Percentiles rank a stretch among this genome's conserved stretches.
These are phyloP conservation scores for Elongisporangium undulatum DNA, from an alignment of 352 stramenopile genomes.

Conservation along the genomic window DNA sequence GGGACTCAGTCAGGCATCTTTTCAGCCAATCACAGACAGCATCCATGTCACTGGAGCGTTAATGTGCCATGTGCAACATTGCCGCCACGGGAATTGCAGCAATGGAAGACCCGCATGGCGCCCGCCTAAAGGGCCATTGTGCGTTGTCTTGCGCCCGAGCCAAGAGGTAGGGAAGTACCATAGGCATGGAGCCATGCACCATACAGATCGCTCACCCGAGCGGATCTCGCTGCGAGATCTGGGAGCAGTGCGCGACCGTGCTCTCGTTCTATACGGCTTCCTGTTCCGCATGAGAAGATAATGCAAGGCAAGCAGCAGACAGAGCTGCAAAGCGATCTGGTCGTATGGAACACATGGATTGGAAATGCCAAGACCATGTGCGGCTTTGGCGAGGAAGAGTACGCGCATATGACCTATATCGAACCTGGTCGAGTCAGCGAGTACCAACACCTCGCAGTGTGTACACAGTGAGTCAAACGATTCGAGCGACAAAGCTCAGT, in stretches of 20 bases:
- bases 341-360: slow-evolving; percentile 94
- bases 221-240: slow-evolving; percentile 68
- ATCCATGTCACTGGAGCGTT: no score
- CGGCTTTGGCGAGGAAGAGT: slow-evolving; percentile 95
- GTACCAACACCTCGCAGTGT: slow-evolving; percentile 54
- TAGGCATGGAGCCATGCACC: slow-evolving; percentile 34
- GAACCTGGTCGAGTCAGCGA: slow-evolving; percentile 89
- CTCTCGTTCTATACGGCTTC: slow-evolving; percentile 52
- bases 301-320: slow-evolving; percentile 27
- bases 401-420: slow-evolving; percentile 94
- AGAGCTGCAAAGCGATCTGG: slow-evolving; percentile 54
- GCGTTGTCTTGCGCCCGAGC: no score
- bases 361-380: slow-evolving; percentile 91
- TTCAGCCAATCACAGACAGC: background rate
- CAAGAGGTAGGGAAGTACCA: no score
- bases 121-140: no score
- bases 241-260: slow-evolving; percentile 85
- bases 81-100: no score
- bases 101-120: no score
- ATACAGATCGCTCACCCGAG: slow-evolving; percentile 62
- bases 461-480: slow-evolving; percentile 63
- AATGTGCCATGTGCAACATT: no score
- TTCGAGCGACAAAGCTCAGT: slow-evolving; percentile 53
- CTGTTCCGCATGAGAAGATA: slow-evolving; percentile 28
- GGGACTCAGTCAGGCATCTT: background rate